Percentiles rank a stretch among this genome's conserved stretches.
phyloP scores from a whole-genome alignment of 495 filamentous ascomycete species.

The Terfezia claveryi region DNA sequence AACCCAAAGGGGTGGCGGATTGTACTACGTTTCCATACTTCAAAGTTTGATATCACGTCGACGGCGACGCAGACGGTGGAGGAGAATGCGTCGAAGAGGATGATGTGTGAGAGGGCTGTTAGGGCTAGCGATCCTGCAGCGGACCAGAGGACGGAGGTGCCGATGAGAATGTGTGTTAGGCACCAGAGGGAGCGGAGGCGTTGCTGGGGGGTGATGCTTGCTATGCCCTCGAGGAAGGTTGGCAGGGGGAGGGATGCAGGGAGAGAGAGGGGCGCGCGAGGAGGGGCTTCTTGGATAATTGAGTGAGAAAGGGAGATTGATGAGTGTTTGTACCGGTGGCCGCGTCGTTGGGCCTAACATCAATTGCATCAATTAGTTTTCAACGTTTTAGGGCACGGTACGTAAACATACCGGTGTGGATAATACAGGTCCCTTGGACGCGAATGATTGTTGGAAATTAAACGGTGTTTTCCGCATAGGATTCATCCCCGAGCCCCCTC shows the following conservation, averaged over 20 bases:
- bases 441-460: conserved; percentile 76
- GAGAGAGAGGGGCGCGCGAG: conserved; percentile 62
- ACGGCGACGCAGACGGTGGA: conserved; percentile 84
- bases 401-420: conserved; percentile 46
- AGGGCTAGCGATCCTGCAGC: conserved; percentile 75
- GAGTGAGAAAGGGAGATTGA: conserved; percentile 90
- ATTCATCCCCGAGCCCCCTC: too few species aligned
- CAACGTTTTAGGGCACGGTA: background rate
- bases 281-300: conserved; percentile 88
- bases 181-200: conserved; percentile 69
- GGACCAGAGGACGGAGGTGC: conserved; percentile 62
- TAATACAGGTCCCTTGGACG: conserved; percentile 45
- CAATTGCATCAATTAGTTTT: conserved; percentile 16
- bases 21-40: conserved; percentile 85
- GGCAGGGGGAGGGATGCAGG: conserved; percentile 92
- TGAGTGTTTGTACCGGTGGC: conserved; percentile 95
- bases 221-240: conserved; percentile 61
- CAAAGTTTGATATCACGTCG: conserved; percentile 84
- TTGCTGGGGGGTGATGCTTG: conserved; percentile 72
- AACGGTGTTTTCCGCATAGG: conserved; percentile 35
- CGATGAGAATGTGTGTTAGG: conserved; percentile 60
- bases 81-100: conserved; percentile 83
- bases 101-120: conserved; percentile 76
- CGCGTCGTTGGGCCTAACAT: conserved; percentile 74
- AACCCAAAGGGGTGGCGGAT: conserved; percentile 80